These are phyloP conservation scores for Paecilomyces sp. DNA, from an alignment of 2,329 filamentous ascomycete genomes.

Conservation along the genomic window DNA sequence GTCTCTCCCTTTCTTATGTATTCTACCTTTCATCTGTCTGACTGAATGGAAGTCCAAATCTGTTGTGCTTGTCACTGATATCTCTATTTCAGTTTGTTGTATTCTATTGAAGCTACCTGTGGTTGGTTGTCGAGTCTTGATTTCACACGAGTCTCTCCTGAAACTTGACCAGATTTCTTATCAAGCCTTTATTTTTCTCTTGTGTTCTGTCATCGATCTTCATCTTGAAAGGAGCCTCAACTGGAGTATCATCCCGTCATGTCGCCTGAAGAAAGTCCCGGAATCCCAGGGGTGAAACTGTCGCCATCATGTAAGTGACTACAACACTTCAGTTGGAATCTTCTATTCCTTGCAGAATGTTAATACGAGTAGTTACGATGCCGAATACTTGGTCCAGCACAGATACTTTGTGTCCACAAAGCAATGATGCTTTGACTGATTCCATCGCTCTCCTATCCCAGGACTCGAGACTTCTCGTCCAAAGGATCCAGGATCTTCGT, in stretches of 20 bases:
- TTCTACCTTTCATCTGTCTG: neutral
- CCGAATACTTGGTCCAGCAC: neutral
- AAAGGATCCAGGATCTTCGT: slow-evolving; percentile 53
- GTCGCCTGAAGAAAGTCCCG: neutral
- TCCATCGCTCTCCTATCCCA: slow-evolving; percentile 21
- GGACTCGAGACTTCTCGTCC: slow-evolving; percentile 31
- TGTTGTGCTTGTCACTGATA: neutral
- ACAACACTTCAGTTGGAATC: neutral
- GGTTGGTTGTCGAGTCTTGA: neutral
- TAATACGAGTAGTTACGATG: neutral
- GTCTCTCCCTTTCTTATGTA: neutral
- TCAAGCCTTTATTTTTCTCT: neutral
- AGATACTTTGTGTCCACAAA: neutral
- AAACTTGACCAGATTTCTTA: neutral
- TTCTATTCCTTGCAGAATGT: neutral
- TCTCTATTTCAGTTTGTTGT: neutral
- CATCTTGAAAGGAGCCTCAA: neutral
- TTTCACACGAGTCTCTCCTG: neutral
- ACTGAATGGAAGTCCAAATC: neutral
- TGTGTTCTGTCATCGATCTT: neutral
- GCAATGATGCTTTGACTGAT: slow-evolving; percentile 2
- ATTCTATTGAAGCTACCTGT: neutral
- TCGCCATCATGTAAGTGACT: neutral
- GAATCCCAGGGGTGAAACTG: neutral
- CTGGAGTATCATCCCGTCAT: neutral